phyloP scores from a whole-genome alignment of 2,329 filamentous ascomycete species.

The Pseudogymnoascus sp. region DNA sequence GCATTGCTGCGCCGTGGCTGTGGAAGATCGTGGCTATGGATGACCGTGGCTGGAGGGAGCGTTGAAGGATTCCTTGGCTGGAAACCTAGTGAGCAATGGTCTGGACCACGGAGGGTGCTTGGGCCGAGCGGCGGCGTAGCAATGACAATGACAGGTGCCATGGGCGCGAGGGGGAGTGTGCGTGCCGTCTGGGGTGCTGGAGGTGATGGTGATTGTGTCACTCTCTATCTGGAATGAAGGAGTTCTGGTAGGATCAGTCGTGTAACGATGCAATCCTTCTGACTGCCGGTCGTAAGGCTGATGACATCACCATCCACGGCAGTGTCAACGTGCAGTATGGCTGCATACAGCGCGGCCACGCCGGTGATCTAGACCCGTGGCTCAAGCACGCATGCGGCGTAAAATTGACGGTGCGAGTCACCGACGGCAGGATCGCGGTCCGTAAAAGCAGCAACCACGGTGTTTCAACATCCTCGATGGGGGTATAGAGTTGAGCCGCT shows the following conservation, averaged over 20 bases:
- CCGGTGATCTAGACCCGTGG: constrained; percentile 2
- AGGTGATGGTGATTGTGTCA: neutral
- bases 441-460: neutral
- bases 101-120: constrained; percentile 3
- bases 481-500: neutral
- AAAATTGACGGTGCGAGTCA: neutral
- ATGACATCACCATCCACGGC: neutral
- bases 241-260: neutral
- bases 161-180: neutral
- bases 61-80: neutral
- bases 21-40: neutral
- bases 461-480: neutral
- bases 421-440: neutral
- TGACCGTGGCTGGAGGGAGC: neutral
- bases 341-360: neutral
- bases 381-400: neutral
- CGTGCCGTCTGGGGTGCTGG: neutral
- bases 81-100: neutral
- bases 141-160: neutral
- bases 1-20: neutral
- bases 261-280: neutral
- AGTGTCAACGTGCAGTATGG: neutral
- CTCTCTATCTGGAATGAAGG: neutral
- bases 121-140: neutral
- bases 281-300: neutral